Evolutionary conservation across 129 eudicot genomes (phyloP).

Genomic region (Centaurea solstitialis): DNA sequence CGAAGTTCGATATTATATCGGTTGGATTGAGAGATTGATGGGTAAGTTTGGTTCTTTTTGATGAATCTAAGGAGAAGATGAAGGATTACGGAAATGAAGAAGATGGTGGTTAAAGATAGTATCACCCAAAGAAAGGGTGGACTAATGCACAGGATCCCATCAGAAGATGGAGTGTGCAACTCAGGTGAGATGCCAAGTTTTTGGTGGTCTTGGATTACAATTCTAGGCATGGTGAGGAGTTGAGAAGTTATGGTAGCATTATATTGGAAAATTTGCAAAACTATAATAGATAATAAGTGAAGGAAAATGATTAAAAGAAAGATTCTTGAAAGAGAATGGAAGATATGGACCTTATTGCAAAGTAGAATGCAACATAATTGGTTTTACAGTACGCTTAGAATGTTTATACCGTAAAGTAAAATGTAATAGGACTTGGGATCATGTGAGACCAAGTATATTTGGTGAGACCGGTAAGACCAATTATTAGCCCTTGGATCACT

Average conservation of each 20-base stretch:
- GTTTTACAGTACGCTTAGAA: too few relatives aligned
- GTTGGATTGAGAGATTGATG: constrained; percentile 37
- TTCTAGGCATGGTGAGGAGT: constrained; percentile 11
- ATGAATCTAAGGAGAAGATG: constrained; percentile 39
- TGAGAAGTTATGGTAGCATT: not conserved
- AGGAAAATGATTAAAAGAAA: not conserved
- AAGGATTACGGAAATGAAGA: constrained; percentile 44
- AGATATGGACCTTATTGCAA: not conserved
- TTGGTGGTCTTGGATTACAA: constrained; percentile 14
- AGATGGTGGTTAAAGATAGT: constrained; percentile 43
- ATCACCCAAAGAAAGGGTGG: constrained; percentile 44
- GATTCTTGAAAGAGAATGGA: not conserved
- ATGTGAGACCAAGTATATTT: too few relatives aligned
- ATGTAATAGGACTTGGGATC: too few relatives aligned
- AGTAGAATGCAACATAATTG: too few relatives aligned
- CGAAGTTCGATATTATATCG: constrained; percentile 24
- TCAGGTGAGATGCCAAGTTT: constrained; percentile 10
- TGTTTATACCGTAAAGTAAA: too few relatives aligned
- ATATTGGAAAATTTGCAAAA: not conserved
- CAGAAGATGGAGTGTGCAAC: not conserved
- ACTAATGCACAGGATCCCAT: constrained; percentile 30
- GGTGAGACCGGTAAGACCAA: too few relatives aligned
- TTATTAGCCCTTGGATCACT: too few relatives aligned
- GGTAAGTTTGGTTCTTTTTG: constrained; percentile 19
- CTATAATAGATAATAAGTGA: not conserved